Base-by-base conservation (phyloP, 2,329 filamentous ascomycete species). In the Phyllosticta citribraziliensis region DNA sequence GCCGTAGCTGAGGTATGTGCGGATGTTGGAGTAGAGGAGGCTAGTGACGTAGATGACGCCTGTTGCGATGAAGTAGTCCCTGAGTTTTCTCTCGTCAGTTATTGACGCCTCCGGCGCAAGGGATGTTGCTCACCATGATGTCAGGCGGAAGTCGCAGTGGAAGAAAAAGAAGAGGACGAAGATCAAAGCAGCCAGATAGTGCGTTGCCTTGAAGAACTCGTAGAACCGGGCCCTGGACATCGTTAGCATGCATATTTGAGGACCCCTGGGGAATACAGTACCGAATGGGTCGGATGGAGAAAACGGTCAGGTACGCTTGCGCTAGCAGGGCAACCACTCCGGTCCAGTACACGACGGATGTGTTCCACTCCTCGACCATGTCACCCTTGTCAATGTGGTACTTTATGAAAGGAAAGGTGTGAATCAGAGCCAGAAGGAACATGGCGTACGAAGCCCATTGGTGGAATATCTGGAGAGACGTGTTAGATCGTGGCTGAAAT, bases 141-240 rank as follows among this genome's bases (percentile, higher is more conserved):
- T 77, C 12, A 85, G 72, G 0, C 73, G 76, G 68, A 78, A 80
- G 67, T 82, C 78, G 67, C 83, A 85, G 70, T 86, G 83, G 57
- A 84, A 74, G 70, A 86, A 85, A 69, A 86, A 80, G 66, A 84
- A 82, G 9, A 85, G 56, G 19, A 84, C 71, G 65, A 85, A 86
- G 1, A 83, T 65, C 3, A 81, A 64, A 0, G 79, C 82, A 3
- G 78, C 76, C 20, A 82, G 61, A 63, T 80, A 77, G 66, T 86
- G 83, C 0, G 80, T 78, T 3, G 75, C 75, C 65, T 85, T 85
- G 78, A 86, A 86, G 66, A 83, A 81, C 64, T 86, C 83, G 67
- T 86, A 85, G 64, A 73, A 80, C 0, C 78, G 74, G 58, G 80
- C 79, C 4, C 82, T 82, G n/a, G 19, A 10, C 11, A n/a, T 47